Evolutionary conservation across 495 filamentous ascomycete genomes (phyloP).

Genomic region (Thozetella sp.): DNA sequence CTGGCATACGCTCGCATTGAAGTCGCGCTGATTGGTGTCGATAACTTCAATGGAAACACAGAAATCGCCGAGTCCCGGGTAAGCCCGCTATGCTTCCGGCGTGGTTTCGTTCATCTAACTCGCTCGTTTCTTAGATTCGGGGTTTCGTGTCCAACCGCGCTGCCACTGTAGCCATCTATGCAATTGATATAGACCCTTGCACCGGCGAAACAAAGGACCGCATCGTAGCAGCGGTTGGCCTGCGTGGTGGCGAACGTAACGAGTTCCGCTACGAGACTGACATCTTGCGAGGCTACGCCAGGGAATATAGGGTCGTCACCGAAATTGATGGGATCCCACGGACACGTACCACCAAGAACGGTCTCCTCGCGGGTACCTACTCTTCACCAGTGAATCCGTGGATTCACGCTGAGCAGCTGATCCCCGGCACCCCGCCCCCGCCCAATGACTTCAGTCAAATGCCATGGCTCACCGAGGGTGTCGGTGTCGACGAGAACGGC

Average conservation of each 20-base stretch:
- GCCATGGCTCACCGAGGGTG: background rate
- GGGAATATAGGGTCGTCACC: slow-evolving; percentile 32
- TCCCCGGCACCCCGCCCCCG: background rate
- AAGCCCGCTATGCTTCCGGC: slow-evolving; percentile 13
- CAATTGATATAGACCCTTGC: slow-evolving; percentile 41
- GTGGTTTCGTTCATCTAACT: background rate
- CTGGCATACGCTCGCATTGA: slow-evolving; percentile 37
- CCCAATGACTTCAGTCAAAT: slow-evolving; percentile 2
- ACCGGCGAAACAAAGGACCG: slow-evolving; percentile 34
- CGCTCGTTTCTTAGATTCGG: slow-evolving; percentile 15
- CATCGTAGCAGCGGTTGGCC: slow-evolving; percentile 18
- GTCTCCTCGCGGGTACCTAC: slow-evolving; percentile 37
- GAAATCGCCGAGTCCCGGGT: slow-evolving; percentile 32
- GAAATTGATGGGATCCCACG: slow-evolving; percentile 13
- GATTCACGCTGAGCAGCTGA: slow-evolving; percentile 2
- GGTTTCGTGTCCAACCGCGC: slow-evolving; percentile 15
- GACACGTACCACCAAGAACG: slow-evolving; percentile 29
- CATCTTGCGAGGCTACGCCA: slow-evolving; percentile 23
- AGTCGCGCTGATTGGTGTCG: slow-evolving; percentile 31
- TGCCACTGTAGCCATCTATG: slow-evolving; percentile 26
- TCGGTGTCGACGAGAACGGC: background rate
- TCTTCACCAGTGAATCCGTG: slow-evolving; percentile 27
- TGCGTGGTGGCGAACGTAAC: slow-evolving; percentile 29
- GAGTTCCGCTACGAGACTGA: slow-evolving; percentile 32
- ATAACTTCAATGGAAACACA: slow-evolving; percentile 20